These are phyloP conservation scores for Penicillium manginii DNA, from an alignment of 495 filamentous ascomycete genomes.

Conservation along the genomic window DNA sequence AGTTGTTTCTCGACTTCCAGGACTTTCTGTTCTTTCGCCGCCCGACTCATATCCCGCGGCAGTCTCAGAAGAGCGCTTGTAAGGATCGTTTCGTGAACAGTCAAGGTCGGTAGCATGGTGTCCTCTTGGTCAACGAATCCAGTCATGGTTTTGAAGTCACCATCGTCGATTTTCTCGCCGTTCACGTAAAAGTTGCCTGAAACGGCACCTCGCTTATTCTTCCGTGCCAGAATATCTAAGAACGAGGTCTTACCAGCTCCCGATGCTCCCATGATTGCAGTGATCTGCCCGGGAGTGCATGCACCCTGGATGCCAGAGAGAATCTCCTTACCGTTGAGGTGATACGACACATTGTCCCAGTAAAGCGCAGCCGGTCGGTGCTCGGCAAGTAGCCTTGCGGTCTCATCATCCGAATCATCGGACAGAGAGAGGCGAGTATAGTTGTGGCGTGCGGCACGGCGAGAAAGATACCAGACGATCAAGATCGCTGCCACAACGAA, in stretches of 20 bases:
- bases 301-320: conserved; percentile 79
- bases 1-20: conserved; percentile 94
- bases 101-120: conserved; percentile 94
- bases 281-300: conserved; percentile 85
- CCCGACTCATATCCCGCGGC: conserved; percentile 83
- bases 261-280: conserved; percentile 98
- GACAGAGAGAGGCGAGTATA: conserved; percentile 76
- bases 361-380: conserved; percentile 88
- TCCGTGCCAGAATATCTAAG: conserved; percentile 92
- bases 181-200: conserved; percentile 91
- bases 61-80: conserved; percentile 90
- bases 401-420: conserved; percentile 90
- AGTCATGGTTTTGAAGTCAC: conserved; percentile 86
- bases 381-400: conserved; percentile 80
- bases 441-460: conserved; percentile 62
- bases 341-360: conserved; percentile 87
- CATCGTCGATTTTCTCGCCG: conserved; percentile 83
- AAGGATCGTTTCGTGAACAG: conserved; percentile 96
- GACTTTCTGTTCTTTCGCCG: conserved; percentile 85
- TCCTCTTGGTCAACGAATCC: conserved; percentile 99
- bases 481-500: conserved; percentile 88
- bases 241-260: conserved; percentile 98
- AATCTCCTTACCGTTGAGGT: conserved; percentile 85
- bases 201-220: conserved; percentile 89
- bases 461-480: conserved; percentile 84